Evolutionary conservation across 306 rosid genomes (phyloP).

Genomic region (Cucurbita pepo): DNA sequence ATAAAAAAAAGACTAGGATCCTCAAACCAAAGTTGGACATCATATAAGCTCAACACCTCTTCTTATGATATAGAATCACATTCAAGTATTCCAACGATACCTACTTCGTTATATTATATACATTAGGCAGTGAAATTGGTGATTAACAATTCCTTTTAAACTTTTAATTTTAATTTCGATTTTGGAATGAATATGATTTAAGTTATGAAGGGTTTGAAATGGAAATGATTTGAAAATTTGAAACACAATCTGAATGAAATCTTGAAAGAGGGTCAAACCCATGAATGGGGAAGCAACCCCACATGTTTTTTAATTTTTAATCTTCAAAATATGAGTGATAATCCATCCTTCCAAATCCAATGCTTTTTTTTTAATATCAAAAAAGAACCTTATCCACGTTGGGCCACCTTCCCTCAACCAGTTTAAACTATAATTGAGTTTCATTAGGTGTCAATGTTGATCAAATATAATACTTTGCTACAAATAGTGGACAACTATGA

Average conservation of each 20-base stretch:
- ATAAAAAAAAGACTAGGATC: too few species aligned
- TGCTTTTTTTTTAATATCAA: background rate
- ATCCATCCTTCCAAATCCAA: background rate
- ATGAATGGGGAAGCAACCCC: background rate
- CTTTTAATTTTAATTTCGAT: too few species aligned
- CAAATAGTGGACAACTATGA: background rate
- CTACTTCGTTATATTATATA: too few species aligned
- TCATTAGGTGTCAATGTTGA: slow-evolving; percentile 1
- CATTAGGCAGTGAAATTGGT: too few species aligned
- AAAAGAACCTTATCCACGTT: slow-evolving; percentile 3
- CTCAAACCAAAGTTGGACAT: too few species aligned
- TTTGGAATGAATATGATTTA: too few species aligned
- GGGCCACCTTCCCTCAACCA: background rate
- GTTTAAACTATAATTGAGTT: background rate
- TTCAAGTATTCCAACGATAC: too few species aligned
- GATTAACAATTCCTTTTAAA: too few species aligned
- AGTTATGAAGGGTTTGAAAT: too few species aligned
- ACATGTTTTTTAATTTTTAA: background rate
- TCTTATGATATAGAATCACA: too few species aligned
- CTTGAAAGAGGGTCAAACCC: background rate
- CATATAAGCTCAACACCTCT: too few species aligned
- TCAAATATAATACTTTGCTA: background rate
- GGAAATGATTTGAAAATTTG: too few species aligned
- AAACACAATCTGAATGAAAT: background rate
- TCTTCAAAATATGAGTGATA: background rate